phyloP scores from a whole-genome alignment of 305 asterid species.

The Ilex paraguariensis region DNA sequence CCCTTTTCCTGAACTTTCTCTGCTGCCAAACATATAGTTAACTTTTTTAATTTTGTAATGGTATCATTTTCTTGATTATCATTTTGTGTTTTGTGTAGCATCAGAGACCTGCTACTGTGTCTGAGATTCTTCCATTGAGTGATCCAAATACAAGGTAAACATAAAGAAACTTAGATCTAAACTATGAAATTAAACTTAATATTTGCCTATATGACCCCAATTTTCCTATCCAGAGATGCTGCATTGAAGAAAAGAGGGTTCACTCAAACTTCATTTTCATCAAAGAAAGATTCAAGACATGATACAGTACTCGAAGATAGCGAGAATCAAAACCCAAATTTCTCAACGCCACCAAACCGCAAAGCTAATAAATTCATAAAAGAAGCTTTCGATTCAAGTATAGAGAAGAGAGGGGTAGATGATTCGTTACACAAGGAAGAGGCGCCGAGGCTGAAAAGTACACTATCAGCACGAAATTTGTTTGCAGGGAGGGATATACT shows the following conservation, averaged over 20 bases:
- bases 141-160: constrained; percentile 64
- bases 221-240: constrained; percentile 49
- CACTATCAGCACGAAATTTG: constrained; percentile 75
- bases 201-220: not conserved
- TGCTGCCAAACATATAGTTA: not conserved
- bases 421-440: constrained; percentile 23
- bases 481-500: constrained; percentile 82
- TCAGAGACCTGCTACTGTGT: constrained; percentile 55
- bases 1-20: not conserved
- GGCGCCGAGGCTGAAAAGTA: constrained; percentile 65
- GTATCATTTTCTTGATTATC: constrained; percentile 7
- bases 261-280: constrained; percentile 31
- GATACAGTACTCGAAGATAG: constrained; percentile 39
- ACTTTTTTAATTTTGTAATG: not conserved
- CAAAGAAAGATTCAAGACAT: constrained; percentile 33
- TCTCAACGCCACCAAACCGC: constrained; percentile 46
- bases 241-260: constrained; percentile 66
- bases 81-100: constrained; percentile 23
- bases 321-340: constrained; percentile 76
- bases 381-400: constrained; percentile 55
- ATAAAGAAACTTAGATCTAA: not conserved
- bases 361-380: constrained; percentile 36
- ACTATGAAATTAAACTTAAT: not conserved
- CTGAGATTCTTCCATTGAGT: constrained; percentile 57
- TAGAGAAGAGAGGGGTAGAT: constrained; percentile 41